Evolutionary conservation across 139 green algal species (phyloP).

Genomic region (Chlamydomonas schloesseri): DNA sequence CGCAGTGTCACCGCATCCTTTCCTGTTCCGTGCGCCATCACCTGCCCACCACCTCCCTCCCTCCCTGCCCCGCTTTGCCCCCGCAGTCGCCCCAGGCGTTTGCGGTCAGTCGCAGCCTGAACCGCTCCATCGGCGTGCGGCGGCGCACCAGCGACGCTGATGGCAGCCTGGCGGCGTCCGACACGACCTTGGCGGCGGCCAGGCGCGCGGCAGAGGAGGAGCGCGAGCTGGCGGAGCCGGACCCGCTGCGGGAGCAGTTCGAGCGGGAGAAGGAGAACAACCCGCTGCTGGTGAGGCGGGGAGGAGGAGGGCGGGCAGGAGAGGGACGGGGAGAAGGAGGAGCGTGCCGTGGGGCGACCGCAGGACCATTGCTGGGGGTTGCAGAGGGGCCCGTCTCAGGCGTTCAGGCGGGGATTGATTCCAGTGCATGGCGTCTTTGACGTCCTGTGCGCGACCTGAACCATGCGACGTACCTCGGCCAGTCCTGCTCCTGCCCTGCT

Average conservation of each 20-base stretch:
- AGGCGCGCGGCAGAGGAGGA: neutral
- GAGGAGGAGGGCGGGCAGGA: neutral
- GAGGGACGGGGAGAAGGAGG: too few relatives aligned
- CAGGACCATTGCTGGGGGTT: neutral
- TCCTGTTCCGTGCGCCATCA: too few relatives aligned
- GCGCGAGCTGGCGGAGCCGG: neutral
- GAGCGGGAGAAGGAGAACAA: constrained; percentile 5
- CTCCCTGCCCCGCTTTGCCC: neutral
- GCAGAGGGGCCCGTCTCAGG: too few relatives aligned
- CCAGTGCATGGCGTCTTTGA: too few relatives aligned
- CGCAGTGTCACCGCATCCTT: too few relatives aligned
- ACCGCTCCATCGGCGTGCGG: constrained; percentile 36
- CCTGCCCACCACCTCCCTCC: too few relatives aligned
- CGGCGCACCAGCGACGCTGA: constrained; percentile 3
- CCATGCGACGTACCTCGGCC: neutral
- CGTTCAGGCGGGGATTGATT: neutral
- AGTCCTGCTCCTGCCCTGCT: too few relatives aligned
- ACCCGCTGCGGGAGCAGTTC: constrained; percentile 17
- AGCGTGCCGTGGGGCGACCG: too few relatives aligned
- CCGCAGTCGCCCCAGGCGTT: neutral
- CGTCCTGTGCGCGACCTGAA: too few relatives aligned
- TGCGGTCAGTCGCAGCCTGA: constrained; percentile 6
- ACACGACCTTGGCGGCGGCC: too few relatives aligned
- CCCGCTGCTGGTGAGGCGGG: constrained; percentile 12
- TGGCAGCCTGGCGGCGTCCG: too few relatives aligned